A percentile compares a stretch with the other conserved stretches of the same genome.
Evolutionary conservation across 108 stramenopile species (phyloP).

Genomic region (Nitzschia sp.): DNA sequence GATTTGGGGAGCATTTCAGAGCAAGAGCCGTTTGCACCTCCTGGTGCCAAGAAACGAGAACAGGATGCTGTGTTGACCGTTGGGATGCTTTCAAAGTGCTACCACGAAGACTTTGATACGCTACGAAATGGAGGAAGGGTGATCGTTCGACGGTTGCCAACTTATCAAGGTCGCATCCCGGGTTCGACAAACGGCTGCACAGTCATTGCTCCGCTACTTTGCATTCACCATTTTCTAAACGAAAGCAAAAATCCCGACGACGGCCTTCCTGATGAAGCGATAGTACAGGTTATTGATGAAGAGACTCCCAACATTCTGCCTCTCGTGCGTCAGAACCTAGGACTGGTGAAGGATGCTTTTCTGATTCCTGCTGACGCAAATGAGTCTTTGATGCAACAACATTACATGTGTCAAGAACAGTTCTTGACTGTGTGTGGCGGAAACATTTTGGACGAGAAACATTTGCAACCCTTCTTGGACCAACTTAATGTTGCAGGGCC

Average conservation of each 20-base stretch:
- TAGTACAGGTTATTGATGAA: conserved; percentile 71
- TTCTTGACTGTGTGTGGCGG: conserved; percentile 59
- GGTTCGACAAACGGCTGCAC: conserved; percentile 88
- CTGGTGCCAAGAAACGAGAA: conserved; percentile 23
- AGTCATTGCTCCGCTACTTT: conserved; percentile 83
- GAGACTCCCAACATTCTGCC: conserved; percentile 58
- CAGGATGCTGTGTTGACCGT: conserved; percentile 5
- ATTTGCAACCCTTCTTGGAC: conserved; percentile 58
- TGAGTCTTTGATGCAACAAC: conserved; percentile 80
- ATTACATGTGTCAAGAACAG: conserved; percentile 45
- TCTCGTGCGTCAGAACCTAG: conserved; percentile 67
- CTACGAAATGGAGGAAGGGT: conserved; percentile 36
- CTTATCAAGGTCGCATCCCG: conserved; percentile 73
- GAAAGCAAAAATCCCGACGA: conserved; percentile 20
- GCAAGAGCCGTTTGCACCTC: background rate
- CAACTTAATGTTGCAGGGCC: conserved; percentile 14
- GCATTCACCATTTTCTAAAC: conserved; percentile 60
- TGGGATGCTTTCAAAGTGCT: conserved; percentile 31
- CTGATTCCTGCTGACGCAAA: conserved; percentile 89
- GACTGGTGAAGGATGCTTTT: conserved; percentile 64
- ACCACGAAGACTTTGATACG: conserved; percentile 52
- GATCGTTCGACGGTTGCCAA: conserved; percentile 54
- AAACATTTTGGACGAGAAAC: conserved; percentile 64
- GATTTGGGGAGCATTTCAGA: background rate
- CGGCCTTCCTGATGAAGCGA: conserved; percentile 55